Base-by-base conservation (phyloP, 192 early-diverging fungal genomes). In the Umbelopsis ramanniana region DNA sequence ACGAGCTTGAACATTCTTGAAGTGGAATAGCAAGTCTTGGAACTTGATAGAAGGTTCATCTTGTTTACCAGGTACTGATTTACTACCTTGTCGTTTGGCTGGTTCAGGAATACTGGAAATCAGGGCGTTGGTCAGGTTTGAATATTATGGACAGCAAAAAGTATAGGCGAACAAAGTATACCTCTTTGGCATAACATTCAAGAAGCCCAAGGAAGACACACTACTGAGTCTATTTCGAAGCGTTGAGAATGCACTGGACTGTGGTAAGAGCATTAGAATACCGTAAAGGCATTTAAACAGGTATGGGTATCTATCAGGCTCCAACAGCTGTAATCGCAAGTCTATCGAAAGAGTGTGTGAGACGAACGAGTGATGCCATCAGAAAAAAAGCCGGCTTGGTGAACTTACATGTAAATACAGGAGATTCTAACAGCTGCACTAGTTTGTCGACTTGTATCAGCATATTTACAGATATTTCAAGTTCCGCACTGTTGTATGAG, bases 391-490 rank as follows among this genome's bases (percentile, higher is more conserved):
- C n/a, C n/a, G n/a, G n/a, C n/a, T n/a, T 3, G 53, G 21, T 52
- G 19, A 12, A 52, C 77, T 78, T 84, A 86, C 87, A 94, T 7
- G 97, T 97, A 83, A 99, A 99, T 17, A 99, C 96, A 9, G 98
- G 98, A 1, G 93, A 95, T 79, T 99, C 98, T 19, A 99, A 76
- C 6, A 99, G 83, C 81, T 98, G 97, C 35, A 99, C 98, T 3
- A 99, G 89, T 72, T 98, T 99, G 76, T 99, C 98, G 26, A 98
- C 89, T 75, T 98, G 97, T 43, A 99, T 95, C 21, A 99, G 79
- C 33, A 97, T 85, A 67, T 89, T 93, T 45, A 99, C 96, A 3
- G 95, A 97, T 57, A 98, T 93, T 74, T 98, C 97, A 63, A 96
- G 83, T 55, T 96, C 93, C 10, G 92, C 96, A 79, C 87, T 88